phyloP scores from a whole-genome alignment of 371 early-diverging fungal genomes.

The Gilbertella persicaria region DNA sequence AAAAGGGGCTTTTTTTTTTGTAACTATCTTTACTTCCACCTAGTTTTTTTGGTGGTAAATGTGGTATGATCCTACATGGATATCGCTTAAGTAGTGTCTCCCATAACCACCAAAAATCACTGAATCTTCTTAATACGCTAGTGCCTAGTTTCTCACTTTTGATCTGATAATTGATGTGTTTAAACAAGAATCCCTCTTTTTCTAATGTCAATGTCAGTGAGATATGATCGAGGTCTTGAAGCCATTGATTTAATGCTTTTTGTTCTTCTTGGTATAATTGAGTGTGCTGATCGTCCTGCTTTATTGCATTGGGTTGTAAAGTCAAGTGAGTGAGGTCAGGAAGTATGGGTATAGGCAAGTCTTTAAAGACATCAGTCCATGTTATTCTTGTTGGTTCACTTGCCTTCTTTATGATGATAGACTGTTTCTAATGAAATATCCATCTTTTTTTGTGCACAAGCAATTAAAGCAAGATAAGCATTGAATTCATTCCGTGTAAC shows the following conservation, averaged over 20 bases:
- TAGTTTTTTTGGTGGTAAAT: constrained; percentile 70
- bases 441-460: constrained; percentile 80
- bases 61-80: constrained; percentile 72
- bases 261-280: constrained; percentile 7
- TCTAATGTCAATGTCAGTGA: constrained; percentile 58
- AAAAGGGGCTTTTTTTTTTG: not conserved
- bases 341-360: constrained; percentile 34
- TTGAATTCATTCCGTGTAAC: constrained; percentile 71
- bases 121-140: constrained; percentile 77
- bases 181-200: constrained; percentile 79
- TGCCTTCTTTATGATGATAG: constrained; percentile 38
- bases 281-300: not conserved
- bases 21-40: constrained; percentile 41
- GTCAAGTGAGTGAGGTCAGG: too few relatives aligned
- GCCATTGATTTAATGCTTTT: constrained; percentile 35
- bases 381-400: not conserved
- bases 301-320: too few relatives aligned
- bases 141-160: constrained; percentile 63
- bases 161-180: constrained; percentile 81
- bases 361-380: constrained; percentile 1
- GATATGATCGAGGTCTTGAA: constrained; percentile 48
- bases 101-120: constrained; percentile 86
- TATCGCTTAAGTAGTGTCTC: constrained; percentile 73
- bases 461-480: constrained; percentile 67
- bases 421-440: constrained; percentile 45